Evolutionary conservation across 139 green algal genomes (phyloP).

Genomic region (Chlamydomonas sphaeroides): DNA sequence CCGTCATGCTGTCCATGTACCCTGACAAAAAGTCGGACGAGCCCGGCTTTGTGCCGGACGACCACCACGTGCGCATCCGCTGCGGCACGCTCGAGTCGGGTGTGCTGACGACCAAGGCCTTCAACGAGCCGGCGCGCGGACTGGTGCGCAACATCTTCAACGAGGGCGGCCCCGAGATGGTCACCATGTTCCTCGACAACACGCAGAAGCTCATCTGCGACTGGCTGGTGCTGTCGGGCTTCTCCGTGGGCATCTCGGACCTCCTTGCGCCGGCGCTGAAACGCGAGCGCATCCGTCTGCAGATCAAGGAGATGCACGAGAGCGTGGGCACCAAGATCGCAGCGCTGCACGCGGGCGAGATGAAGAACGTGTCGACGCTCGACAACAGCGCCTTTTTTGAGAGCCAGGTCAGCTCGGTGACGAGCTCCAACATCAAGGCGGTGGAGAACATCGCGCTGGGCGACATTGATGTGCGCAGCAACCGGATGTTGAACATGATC

Average conservation of each 20-base stretch:
- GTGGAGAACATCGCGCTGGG: too few relatives aligned
- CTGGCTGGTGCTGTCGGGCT: neutral
- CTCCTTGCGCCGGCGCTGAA: neutral
- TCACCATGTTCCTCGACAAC: constrained; percentile 86
- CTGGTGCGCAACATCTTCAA: constrained; percentile 96
- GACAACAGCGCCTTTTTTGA: neutral
- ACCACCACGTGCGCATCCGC: constrained; percentile 93
- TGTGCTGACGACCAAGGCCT: constrained; percentile 96
- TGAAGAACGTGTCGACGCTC: neutral
- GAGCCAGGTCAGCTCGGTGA: neutral
- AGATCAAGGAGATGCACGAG: too few relatives aligned
- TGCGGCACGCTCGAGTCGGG: constrained; percentile 82
- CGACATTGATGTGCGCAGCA: too few relatives aligned
- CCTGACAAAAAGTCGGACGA: constrained; percentile 51
- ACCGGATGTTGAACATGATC: constrained; percentile 78
- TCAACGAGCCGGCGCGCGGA: constrained; percentile 84
- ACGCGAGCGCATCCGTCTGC: too few relatives aligned
- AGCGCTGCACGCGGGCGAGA: too few relatives aligned
- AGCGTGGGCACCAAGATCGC: too few relatives aligned
- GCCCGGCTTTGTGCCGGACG: too few relatives aligned
- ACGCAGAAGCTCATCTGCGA: constrained; percentile 98
- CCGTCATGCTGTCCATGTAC: constrained; percentile 99
- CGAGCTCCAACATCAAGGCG: too few relatives aligned
- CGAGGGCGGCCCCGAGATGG: constrained; percentile 91
- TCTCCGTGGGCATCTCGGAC: neutral